Evolutionary conservation across 441 rosid species (phyloP), one percentile per base, ranked within the genome.

Genomic region (Mallotus repandus): DNA sequence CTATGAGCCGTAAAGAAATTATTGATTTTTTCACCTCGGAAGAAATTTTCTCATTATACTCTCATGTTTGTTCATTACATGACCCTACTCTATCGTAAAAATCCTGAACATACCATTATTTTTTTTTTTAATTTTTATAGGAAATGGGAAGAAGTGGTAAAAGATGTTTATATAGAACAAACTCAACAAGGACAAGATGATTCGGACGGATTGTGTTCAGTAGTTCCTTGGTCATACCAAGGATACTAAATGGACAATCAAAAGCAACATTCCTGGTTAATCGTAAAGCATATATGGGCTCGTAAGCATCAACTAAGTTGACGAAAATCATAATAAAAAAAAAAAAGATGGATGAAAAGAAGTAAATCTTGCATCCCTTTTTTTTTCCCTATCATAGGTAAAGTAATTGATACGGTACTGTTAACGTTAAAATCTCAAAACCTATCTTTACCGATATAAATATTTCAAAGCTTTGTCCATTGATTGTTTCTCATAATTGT

Each of bases 221-320:
- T n/a, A 41, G 54, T 63, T 59, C 82, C 1, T 29, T 29, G 21
- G 77, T 77, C 64, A 71, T 79, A 48, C 50, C 73, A 7, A 68
- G 18, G 60, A 71, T 82, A 53, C 60, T 82, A 53, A 74, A 77
- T 69, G 83, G 81, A 35, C 75, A 77, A 64, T n/a, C 79, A 3
- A 79, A 71, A 72, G 85, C 81, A 5, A 82, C 79, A 69, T 69
- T 79, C 46, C 9, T 69, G 68, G 82, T 82, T 13, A 82, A 82
- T 70, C 61, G 75, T 8, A 25, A 77, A 79, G 73, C 82, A 82
- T 73, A 63, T 82, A 66, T 79, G 82, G 85, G 70, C 73, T 60
- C 81, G 77, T n/a, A 69, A 25, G 29, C 29, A 25, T 25, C 29
- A 25, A 25, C 29, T 25, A 25, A 25, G 29, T 25, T 25, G 29